A percentile compares a stretch with the other conserved stretches of the same genome.
Evolutionary conservation across 1,139 yeast species (phyloP).

Genomic region (Diutina pseudorugosa): DNA sequence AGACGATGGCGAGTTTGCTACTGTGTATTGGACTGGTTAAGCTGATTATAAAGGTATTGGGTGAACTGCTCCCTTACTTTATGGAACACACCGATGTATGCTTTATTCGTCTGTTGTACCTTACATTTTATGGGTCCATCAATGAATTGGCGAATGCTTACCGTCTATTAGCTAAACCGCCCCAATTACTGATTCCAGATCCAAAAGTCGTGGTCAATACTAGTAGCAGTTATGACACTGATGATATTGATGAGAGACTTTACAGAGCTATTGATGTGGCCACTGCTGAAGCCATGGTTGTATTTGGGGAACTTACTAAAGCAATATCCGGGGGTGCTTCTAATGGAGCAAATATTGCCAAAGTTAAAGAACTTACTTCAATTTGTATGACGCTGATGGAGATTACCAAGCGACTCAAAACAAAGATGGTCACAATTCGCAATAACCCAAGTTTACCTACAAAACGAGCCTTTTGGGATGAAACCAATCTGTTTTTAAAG

Average conservation of each 20-base stretch:
- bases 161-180: constrained; percentile 17
- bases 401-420: constrained; percentile 54
- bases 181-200: background rate
- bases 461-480: constrained; percentile 71
- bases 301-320: constrained; percentile 64
- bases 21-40: constrained; percentile 37
- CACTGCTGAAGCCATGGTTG: constrained; percentile 66
- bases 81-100: constrained; percentile 52
- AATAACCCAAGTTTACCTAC: constrained; percentile 42
- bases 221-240: constrained; percentile 11
- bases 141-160: constrained; percentile 70
- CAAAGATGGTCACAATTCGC: constrained; percentile 41
- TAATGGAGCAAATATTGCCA: constrained; percentile 31
- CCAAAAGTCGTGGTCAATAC: background rate
- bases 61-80: constrained; percentile 34
- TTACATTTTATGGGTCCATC: constrained; percentile 62
- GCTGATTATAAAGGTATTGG: constrained; percentile 35
- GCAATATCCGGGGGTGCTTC: constrained; percentile 63
- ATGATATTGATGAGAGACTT: constrained; percentile 64
- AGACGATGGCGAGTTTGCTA: constrained; percentile 19
- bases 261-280: constrained; percentile 67
- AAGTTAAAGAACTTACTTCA: constrained; percentile 65
- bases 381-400: constrained; percentile 79
- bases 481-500: constrained; percentile 65
- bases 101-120: constrained; percentile 59